Percentiles rank a stretch among this genome's conserved stretches.
phyloP scores from a whole-genome alignment of 306 rosid species.

The Vigna mungo region DNA sequence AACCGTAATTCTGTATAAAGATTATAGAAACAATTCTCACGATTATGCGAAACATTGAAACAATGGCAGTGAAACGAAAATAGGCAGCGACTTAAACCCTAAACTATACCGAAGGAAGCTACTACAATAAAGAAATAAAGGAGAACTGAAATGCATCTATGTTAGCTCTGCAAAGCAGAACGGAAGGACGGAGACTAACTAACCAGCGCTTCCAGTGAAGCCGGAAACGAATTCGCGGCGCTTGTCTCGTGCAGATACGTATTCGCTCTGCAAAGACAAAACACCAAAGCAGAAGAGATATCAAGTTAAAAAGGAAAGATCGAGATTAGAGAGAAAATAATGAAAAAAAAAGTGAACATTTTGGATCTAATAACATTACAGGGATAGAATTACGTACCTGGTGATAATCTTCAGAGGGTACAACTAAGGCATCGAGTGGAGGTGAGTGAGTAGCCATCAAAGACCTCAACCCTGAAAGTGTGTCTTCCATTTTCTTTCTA shows the following conservation, averaged over 20 bases:
- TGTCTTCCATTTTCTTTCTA: constrained; percentile 68
- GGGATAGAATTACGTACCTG: constrained; percentile 57
- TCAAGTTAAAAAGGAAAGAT: neutral
- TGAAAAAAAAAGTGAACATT: neutral
- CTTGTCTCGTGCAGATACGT: constrained; percentile 88
- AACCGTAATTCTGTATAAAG: no score
- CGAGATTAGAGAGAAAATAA: neutral
- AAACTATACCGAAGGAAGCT: neutral
- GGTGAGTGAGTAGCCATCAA: constrained; percentile 89
- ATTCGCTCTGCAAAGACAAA: constrained; percentile 89
- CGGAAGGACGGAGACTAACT: constrained; percentile 31
- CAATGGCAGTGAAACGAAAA: constrained; percentile 2
- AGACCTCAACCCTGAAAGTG: constrained; percentile 73
- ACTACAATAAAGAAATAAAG: neutral
- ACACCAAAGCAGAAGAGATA: neutral
- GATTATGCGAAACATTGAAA: neutral
- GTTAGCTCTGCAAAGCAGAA: no score
- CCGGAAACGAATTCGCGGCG: constrained; percentile 93
- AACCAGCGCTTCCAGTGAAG: constrained; percentile 97
- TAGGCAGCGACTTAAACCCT: constrained; percentile 4
- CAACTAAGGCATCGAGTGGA: constrained; percentile 81
- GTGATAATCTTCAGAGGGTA: constrained; percentile 97
- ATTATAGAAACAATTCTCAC: neutral
- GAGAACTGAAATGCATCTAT: neutral
- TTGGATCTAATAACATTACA: neutral